These are phyloP conservation scores for Trypethelium eluteriae DNA, from an alignment of 495 filamentous ascomycete genomes.

Conservation along the genomic window DNA sequence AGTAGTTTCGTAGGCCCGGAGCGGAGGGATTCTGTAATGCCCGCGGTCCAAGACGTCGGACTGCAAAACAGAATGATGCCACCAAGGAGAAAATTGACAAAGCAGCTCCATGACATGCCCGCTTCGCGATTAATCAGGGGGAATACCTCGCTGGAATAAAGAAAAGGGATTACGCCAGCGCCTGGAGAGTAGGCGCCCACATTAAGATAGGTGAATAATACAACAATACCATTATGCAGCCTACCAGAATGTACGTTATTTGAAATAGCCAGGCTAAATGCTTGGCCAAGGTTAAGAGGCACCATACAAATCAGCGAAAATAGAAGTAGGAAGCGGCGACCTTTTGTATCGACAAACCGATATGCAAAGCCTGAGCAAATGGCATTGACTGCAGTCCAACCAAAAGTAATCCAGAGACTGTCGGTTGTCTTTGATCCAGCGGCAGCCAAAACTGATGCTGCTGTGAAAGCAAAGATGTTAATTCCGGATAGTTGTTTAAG, in stretches of 20 bases:
- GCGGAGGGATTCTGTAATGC: not conserved
- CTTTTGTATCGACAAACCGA: slow-evolving; percentile 24
- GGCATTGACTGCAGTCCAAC: slow-evolving; percentile 5
- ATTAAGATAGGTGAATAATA: slow-evolving; percentile 21
- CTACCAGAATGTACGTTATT: not conserved
- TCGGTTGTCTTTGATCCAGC: not conserved
- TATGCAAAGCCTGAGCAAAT: slow-evolving; percentile 25
- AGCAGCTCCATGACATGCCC: slow-evolving; percentile 6
- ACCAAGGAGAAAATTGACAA: slow-evolving; percentile 1
- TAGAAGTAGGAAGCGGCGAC: slow-evolving; percentile 23
- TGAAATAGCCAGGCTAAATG: slow-evolving; percentile 17
- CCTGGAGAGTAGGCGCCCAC: slow-evolving; percentile 25
- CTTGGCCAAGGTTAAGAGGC: slow-evolving; percentile 20
- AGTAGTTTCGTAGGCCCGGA: not conserved
- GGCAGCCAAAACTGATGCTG: not conserved
- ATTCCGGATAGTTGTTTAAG: slow-evolving; percentile 10
- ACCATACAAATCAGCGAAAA: slow-evolving; percentile 21
- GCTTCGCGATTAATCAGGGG: slow-evolving; percentile 3
- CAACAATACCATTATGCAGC: not conserved
- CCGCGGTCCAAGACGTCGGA: not conserved
- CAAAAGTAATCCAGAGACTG: slow-evolving; percentile 32
- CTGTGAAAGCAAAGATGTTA: slow-evolving; percentile 12
- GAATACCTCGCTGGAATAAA: slow-evolving; percentile 25
- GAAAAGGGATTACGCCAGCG: slow-evolving; percentile 24
- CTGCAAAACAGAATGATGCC: not conserved